Conservation (phyloP, 140 eudicot species). For the Ambrosia hybrid region DNA sequence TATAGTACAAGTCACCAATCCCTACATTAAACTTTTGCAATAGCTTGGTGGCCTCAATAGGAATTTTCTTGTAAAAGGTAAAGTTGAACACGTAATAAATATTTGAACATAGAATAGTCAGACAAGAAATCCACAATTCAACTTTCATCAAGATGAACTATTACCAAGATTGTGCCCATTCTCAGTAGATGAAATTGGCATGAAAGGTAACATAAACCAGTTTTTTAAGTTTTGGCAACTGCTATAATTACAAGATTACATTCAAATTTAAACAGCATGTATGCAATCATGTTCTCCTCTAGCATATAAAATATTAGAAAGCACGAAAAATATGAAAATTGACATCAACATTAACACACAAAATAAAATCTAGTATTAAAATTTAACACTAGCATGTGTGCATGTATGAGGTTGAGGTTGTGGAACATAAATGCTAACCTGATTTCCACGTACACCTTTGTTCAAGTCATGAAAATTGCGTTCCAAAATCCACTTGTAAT, state of each 20-base stretch:
- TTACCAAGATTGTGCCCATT: no score
- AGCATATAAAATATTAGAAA: not conserved
- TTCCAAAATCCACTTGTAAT: constrained; percentile 98
- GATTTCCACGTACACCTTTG: constrained; percentile 99
- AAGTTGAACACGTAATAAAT: not conserved
- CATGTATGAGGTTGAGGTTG: not conserved
- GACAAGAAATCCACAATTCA: not conserved
- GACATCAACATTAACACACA: constrained; percentile 7
- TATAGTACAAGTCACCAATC: not conserved
- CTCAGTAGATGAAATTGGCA: constrained; percentile 4
- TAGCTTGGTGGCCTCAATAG: not conserved
- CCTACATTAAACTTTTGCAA: constrained; percentile 3
- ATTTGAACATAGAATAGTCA: not conserved
- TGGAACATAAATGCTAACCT: constrained; percentile 46
- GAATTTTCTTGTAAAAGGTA: not conserved
- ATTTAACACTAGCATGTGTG: not conserved
- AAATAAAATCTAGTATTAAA: not conserved
- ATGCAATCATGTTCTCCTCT: not conserved
- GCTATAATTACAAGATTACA: not conserved
- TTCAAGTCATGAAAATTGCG: constrained; percentile 97
- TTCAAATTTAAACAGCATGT: constrained; percentile 2
- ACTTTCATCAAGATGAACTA: no score
- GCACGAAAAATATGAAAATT: not conserved
- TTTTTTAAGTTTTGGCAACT: not conserved
- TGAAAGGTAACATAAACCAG: not conserved